phyloP scores from a whole-genome alignment of 495 filamentous ascomycete species.

The Xylaria acuta region DNA sequence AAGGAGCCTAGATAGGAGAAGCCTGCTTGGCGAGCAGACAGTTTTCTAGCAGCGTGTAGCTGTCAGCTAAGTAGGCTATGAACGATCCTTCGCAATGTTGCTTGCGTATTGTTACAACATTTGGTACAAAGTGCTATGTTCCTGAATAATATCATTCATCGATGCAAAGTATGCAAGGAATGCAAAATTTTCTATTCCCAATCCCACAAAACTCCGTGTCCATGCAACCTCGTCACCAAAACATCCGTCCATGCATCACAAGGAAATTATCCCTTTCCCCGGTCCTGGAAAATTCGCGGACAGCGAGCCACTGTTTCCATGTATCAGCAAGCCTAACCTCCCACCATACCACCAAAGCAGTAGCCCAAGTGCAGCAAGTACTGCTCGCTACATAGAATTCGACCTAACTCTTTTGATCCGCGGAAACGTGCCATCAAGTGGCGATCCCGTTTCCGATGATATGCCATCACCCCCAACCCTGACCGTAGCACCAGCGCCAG shows the following conservation, averaged over 20 bases:
- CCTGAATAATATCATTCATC: not conserved
- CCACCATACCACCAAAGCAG: not conserved
- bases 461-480: not conserved
- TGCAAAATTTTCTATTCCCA: slow-evolving; percentile 6
- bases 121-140: not conserved
- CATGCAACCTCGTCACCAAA: slow-evolving; percentile 10
- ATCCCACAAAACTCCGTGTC: not conserved
- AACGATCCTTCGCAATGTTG: not conserved
- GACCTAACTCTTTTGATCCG: slow-evolving; percentile 47
- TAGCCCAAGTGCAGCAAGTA: not conserved
- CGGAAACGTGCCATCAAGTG: slow-evolving; percentile 21
- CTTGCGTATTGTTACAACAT: not conserved
- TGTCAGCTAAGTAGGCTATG: not conserved
- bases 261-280: not conserved
- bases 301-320: not conserved
- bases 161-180: too few species aligned
- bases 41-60: not conserved
- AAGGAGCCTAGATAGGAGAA: not conserved
- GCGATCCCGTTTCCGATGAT: not conserved
- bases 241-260: slow-evolving; percentile 1
- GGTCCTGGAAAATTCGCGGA: not conserved
- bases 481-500: not conserved
- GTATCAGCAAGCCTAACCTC: not conserved
- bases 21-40: not conserved
- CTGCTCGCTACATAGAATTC: slow-evolving; percentile 41